Base-by-base conservation (phyloP, 345 rosid species). In the Eucalyptus victrix region DNA sequence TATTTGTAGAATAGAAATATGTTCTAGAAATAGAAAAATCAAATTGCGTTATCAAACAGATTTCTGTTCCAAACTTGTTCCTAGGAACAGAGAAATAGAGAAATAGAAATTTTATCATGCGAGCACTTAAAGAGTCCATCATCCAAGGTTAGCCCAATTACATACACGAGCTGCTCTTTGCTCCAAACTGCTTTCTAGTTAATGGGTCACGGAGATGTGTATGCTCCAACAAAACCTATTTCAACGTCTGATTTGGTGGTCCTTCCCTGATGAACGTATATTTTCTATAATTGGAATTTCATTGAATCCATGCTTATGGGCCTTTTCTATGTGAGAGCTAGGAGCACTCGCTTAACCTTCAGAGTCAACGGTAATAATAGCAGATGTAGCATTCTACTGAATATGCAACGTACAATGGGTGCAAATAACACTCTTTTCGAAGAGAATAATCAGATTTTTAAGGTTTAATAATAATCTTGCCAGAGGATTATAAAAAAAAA, bases 21-120 rank as follows among this genome's bases (percentile, higher is more conserved):
- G 49, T 47, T 47, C 1, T 45, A 47, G 4, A 47, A 47, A 47
- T 47, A 3, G 4, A 45, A 47, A 47, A 47, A 47, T 47, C 0
- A 47, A 47, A 10, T 47, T 47, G 13, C 4, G 4, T 47, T 47
- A 47, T 0, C 49, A 47, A 10, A 47, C 12, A 4, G 12, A 47
- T 47, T 47, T 45, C 3, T 44, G 3, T 44, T 44, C 47, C 1
- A 45, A 45, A 45, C 47, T 0, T 3, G 47, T 45, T 9, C 1
- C 3, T 3, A 11, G 10, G 2, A 42, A 42, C 44, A 42, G 44
- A 42, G 9, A 44, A 44, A 47, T 10, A 47, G 1, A 9, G 11
- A 45, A 45, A 45, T 9, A 9, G 0, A 45, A 45, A 45, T 45
- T 1, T 45, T 45, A 45, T 45, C 4, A 45, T 3, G 4, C 49